phyloP scores from a whole-genome alignment of 2,329 filamentous ascomycete genomes.

The Penicillium sp. region DNA sequence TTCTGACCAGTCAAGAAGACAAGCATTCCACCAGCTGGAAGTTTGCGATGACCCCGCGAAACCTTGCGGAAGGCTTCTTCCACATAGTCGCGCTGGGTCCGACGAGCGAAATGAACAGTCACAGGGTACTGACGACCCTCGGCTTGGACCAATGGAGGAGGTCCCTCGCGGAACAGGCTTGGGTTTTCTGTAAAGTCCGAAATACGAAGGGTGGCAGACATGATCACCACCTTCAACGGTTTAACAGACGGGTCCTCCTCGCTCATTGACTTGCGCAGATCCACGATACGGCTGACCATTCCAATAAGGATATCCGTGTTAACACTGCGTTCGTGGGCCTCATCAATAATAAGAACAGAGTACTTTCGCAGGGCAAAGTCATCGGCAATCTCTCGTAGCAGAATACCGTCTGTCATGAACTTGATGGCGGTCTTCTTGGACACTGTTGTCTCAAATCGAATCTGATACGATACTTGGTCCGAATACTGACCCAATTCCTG shows the following conservation, averaged over 20 bases:
- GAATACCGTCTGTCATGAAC: slow-evolving; percentile 98
- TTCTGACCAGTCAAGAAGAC: slow-evolving; percentile 94
- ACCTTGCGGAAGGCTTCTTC: slow-evolving; percentile 91
- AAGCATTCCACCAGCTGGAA: slow-evolving; percentile 88
- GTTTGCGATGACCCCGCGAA: slow-evolving; percentile 81
- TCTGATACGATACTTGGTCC: slow-evolving; percentile 86
- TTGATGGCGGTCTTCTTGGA: slow-evolving; percentile 86
- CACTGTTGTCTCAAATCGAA: slow-evolving; percentile 88
- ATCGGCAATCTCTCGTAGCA: slow-evolving; percentile 87
- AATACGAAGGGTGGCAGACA: slow-evolving; percentile 93
- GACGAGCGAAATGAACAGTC: slow-evolving; percentile 83
- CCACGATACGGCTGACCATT: slow-evolving; percentile 92
- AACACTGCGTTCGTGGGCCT: slow-evolving; percentile 95
- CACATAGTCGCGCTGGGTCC: slow-evolving; percentile 84
- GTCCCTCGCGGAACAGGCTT: slow-evolving; percentile 72
- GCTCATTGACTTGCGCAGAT: slow-evolving; percentile 76
- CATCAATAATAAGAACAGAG: slow-evolving; percentile 91
- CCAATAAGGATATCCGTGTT: slow-evolving; percentile 99
- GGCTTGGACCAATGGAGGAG: slow-evolving; percentile 84
- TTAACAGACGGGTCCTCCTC: slow-evolving; percentile 72
- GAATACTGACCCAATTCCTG: slow-evolving; percentile 81
- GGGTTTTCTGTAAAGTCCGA: slow-evolving; percentile 88
- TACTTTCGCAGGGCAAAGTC: slow-evolving; percentile 90
- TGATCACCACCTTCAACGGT: slow-evolving; percentile 92
- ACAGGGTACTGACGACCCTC: slow-evolving; percentile 93